Conservation (phyloP, 352 stramenopile genomes). For the Phytophthora europaea region DNA sequence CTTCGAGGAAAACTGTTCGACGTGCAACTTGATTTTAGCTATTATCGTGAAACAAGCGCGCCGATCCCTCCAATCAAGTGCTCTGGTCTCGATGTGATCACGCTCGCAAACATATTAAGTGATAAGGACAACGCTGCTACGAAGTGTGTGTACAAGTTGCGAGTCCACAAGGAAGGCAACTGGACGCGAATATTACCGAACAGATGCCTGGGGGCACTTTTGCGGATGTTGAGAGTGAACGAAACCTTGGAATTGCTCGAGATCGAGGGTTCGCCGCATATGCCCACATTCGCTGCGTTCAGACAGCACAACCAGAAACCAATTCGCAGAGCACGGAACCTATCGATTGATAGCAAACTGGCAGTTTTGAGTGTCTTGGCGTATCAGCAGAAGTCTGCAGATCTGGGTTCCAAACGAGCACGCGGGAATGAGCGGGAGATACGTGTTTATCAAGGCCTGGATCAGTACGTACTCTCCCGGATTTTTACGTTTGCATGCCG, state of each 20-base stretch:
- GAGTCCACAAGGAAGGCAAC: not conserved
- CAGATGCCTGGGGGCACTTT: not conserved
- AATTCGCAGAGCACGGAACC: not conserved
- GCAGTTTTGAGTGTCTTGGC: conserved; percentile 7
- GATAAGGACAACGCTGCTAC: not conserved
- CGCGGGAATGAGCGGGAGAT: not conserved
- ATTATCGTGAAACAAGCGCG: not conserved
- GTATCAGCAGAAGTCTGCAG: not conserved
- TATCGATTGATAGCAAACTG: not conserved
- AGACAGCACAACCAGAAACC: conserved; percentile 3
- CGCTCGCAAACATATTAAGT: not conserved
- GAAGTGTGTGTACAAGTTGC: not conserved
- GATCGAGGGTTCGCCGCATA: not conserved
- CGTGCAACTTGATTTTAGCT: not conserved
- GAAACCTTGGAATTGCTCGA: conserved; percentile 5
- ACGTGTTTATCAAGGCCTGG: not conserved
- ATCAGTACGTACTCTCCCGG: not conserved
- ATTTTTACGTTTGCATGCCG: conserved; percentile 7
- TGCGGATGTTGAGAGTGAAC: not conserved
- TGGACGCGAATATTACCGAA: not conserved
- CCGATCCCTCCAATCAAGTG: conserved; percentile 3
- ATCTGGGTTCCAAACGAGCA: not conserved
- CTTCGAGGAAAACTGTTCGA: not conserved
- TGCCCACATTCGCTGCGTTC: not conserved
- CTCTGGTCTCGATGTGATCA: not conserved